These are phyloP conservation scores for Neonectria hederae DNA, from an alignment of 2,329 filamentous ascomycete genomes.

Conservation along the genomic window DNA sequence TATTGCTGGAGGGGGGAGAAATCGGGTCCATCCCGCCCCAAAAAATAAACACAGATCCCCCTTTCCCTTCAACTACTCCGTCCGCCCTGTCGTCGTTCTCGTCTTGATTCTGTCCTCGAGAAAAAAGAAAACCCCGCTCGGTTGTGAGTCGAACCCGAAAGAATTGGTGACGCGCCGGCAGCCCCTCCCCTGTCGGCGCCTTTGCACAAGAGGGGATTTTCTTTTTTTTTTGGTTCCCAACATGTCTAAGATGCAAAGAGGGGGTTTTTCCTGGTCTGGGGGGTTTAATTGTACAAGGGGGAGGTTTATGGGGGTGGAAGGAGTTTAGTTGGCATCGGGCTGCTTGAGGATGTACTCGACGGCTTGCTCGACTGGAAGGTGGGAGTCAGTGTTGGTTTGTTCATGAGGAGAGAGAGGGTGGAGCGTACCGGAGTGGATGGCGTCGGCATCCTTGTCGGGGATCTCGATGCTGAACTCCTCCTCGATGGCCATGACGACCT, in stretches of 20 bases:
- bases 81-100: background rate
- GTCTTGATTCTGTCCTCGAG: background rate
- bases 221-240: constrained; percentile 26
- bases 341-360: constrained; percentile 93
- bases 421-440: constrained; percentile 88
- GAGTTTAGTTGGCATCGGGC: constrained; percentile 80
- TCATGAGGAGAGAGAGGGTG: too few relatives aligned
- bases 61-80: background rate
- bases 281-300: constrained; percentile 42
- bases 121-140: background rate
- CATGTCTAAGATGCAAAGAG: constrained; percentile 30
- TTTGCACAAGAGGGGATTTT: constrained; percentile 9
- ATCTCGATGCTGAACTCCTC: constrained; percentile 95
- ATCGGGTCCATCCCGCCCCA: constrained; percentile 1
- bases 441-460: constrained; percentile 95
- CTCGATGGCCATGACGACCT: constrained; percentile 99
- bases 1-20: constrained; percentile 10
- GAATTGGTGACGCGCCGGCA: constrained; percentile 11
- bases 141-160: constrained; percentile 1
- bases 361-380: constrained; percentile 81
- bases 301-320: constrained; percentile 19
- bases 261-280: constrained; percentile 16
- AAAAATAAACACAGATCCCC: constrained; percentile 10
- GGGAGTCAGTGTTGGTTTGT: constrained; percentile 16
- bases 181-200: constrained; percentile 19